A percentile compares a stretch with the other conserved stretches of the same genome.
Conservation (phyloP, 2,329 filamentous ascomycete species). For the Fusarium albidum region DNA sequence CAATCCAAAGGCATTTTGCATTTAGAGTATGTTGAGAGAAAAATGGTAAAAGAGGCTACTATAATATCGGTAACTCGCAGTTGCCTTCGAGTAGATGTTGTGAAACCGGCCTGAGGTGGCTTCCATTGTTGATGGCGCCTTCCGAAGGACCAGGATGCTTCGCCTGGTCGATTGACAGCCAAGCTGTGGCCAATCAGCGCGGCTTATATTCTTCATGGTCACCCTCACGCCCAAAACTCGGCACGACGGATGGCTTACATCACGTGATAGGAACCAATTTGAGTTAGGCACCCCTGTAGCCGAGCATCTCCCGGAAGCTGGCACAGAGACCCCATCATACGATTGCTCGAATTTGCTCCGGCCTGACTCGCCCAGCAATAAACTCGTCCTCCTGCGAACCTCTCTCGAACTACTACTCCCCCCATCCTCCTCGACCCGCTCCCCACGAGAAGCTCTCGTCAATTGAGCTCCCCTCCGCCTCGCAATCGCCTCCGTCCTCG, state of each 20-base stretch:
- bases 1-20: not conserved
- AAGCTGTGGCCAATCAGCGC: constrained; percentile 28
- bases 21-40: too few species aligned
- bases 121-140: too few species aligned
- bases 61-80: too few species aligned
- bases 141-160: too few species aligned
- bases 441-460: constrained; percentile 34
- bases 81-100: too few species aligned
- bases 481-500: constrained; percentile 20
- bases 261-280: constrained; percentile 29
- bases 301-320: constrained; percentile 37
- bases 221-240: constrained; percentile 12
- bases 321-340: constrained; percentile 40
- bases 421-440: constrained; percentile 31
- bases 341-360: constrained; percentile 42
- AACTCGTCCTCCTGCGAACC: constrained; percentile 35
- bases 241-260: constrained; percentile 5
- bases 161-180: not conserved
- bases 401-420: constrained; percentile 34
- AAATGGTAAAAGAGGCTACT: too few species aligned
- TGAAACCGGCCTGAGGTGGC: too few species aligned
- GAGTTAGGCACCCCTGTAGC: constrained; percentile 23
- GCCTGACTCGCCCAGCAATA: constrained; percentile 34
- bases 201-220: constrained; percentile 23
- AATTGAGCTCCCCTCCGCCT: constrained; percentile 44